Conservation (phyloP, 1,284 basidiomycete genomes). For the Mycosarcoma maydis region DNA sequence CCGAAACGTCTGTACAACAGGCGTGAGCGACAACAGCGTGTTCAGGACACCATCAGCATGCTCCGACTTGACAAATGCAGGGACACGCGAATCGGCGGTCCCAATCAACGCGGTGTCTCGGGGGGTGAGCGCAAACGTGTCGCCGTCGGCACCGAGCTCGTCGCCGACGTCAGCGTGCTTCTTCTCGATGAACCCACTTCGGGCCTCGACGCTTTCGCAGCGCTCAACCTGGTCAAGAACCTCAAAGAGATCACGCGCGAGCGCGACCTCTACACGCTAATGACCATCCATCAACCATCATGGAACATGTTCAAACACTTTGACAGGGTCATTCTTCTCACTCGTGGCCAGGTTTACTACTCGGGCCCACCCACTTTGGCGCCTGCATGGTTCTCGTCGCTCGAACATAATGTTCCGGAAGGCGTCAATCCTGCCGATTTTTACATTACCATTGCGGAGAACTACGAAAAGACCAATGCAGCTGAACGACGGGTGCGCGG, state of each 20-base stretch:
- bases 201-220: constrained; percentile 51
- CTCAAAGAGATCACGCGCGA: constrained; percentile 40
- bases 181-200: constrained; percentile 55
- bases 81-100: constrained; percentile 46
- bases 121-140: constrained; percentile 57
- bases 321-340: constrained; percentile 48
- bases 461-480: constrained; percentile 48
- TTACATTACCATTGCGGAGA: constrained; percentile 45
- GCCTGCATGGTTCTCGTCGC: constrained; percentile 37
- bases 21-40: constrained; percentile 42
- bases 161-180: constrained; percentile 44
- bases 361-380: constrained; percentile 42
- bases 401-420: constrained; percentile 22
- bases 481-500: constrained; percentile 38
- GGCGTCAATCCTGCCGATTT: constrained; percentile 54
- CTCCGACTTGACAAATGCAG: constrained; percentile 48
- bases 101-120: constrained; percentile 48
- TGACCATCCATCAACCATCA: constrained; percentile 58
- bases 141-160: constrained; percentile 40
- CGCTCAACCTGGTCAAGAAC: constrained; percentile 46
- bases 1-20: constrained; percentile 41
- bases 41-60: constrained; percentile 47
- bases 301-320: constrained; percentile 54
- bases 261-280: constrained; percentile 39
- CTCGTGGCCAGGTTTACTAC: constrained; percentile 45